A percentile compares a stretch with the other conserved stretches of the same genome.
phyloP scores from a whole-genome alignment of 352 stramenopile species.

The Paralagenidium karlingii region DNA sequence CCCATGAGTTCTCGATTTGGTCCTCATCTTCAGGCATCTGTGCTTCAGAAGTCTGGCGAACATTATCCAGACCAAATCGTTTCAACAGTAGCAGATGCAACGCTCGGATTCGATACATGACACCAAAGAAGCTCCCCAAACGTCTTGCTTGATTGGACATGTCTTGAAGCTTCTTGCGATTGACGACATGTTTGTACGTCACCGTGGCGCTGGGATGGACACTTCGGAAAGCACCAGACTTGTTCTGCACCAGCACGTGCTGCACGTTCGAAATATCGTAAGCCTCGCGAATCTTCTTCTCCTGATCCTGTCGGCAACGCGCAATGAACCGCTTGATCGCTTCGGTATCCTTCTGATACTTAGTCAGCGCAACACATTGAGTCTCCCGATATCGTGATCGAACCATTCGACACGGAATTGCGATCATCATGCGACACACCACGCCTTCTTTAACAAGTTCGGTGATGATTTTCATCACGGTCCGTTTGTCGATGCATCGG shows the following conservation, averaged over 20 bases:
- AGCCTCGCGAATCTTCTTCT: constrained; percentile 36
- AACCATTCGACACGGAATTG: no score
- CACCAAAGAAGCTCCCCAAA: constrained; percentile 60
- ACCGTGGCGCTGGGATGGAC: no score
- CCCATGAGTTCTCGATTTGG: neutral
- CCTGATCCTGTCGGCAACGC: constrained; percentile 43
- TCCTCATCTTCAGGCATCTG: neutral
- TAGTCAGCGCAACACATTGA: constrained; percentile 53
- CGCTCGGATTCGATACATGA: constrained; percentile 47
- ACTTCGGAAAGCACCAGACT: no score
- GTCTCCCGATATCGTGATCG: constrained; percentile 36
- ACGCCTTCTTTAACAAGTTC: no score
- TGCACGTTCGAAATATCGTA: constrained; percentile 2
- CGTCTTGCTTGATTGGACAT: constrained; percentile 65
- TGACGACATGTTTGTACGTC: no score
- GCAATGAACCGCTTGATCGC: constrained; percentile 45
- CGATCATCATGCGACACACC: no score
- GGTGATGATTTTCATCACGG: no score
- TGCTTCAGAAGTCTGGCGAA: neutral
- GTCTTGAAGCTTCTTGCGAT: no score
- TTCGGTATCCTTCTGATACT: constrained; percentile 28
- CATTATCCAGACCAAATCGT: constrained; percentile 7
- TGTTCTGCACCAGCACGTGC: constrained; percentile 1
- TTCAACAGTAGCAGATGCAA: constrained; percentile 62
- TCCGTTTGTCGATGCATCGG: no score